These are phyloP conservation scores for Dimocarpus longan DNA, from an alignment of 345 rosid species.

Conservation along the genomic window DNA sequence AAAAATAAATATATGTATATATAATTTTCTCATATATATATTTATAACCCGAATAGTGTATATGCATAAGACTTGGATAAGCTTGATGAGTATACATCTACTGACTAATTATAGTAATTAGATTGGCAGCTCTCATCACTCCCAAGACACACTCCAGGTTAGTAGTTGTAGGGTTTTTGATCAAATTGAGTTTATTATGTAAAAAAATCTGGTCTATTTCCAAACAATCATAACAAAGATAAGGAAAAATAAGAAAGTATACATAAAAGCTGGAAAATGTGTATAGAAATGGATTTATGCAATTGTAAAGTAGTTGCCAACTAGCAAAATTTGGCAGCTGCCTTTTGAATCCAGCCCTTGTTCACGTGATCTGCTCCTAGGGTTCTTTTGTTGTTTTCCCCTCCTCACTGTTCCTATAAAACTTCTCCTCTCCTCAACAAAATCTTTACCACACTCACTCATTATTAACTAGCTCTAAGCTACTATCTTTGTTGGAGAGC, in stretches of 20 bases:
- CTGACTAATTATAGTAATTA: too few species aligned
- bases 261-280: not conserved
- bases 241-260: too few species aligned
- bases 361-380: slow-evolving; percentile 72
- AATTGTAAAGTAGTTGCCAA: slow-evolving; percentile 54
- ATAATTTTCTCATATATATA: too few species aligned
- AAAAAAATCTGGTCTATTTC: not conserved
- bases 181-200: not conserved
- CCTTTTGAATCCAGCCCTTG: slow-evolving; percentile 41
- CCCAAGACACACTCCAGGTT: too few species aligned
- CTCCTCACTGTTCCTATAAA: slow-evolving; percentile 44
- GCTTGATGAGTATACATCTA: too few species aligned
- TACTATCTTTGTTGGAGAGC: not conserved
- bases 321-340: slow-evolving; percentile 75
- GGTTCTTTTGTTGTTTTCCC: slow-evolving; percentile 27
- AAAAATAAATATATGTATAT: too few species aligned
- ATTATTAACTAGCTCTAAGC: not conserved
- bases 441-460: slow-evolving; percentile 19
- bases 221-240: not conserved
- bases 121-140: too few species aligned
- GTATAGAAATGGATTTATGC: slow-evolving; percentile 19
- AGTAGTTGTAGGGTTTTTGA: not conserved
- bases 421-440: slow-evolving; percentile 18
- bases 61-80: too few species aligned
- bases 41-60: too few species aligned